Evolutionary conservation across 2,329 filamentous ascomycete species (phyloP), one percentile per base, ranked within the genome.

Genomic region (Malbranchea zuffiana): DNA sequence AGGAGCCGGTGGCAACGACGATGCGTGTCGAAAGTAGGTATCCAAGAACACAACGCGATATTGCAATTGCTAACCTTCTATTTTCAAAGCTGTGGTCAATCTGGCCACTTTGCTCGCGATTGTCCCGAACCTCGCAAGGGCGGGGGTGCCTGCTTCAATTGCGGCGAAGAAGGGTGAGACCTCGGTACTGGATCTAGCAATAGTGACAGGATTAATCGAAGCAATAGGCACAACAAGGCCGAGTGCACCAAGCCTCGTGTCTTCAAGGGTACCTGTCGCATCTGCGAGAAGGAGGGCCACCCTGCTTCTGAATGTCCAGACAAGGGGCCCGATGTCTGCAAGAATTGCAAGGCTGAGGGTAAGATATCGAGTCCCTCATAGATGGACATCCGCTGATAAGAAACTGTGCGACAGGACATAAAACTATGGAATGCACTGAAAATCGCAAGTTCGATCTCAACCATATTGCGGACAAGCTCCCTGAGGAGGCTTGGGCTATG

Each of bases 401-500:
- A 12, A 4, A 10, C 5, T 19, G 5, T 12, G n/a, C 30, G 12
- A 45, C 26, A 66, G 65, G 66, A 6, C 66, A 69, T 44, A 51
- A 52, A 25, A 57, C 63, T 0, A 49, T 56, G 4, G 61, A 66
- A 3, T 69, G 66, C 52, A 65, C 53, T 18, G 56, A 59, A 7
- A 61, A 63, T 21, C 64, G 65, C 35, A 56, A 59, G 23, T 57
- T 69, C 27, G 62, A 69, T 37, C 43, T 56, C 19, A 54, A 57
- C 30, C 50, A 59, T 13, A 47, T 74, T 23, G 57, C 66, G 1
- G 67, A 71, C 44, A 59, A 66, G 50, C 49, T 56, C 13, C 59
- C 66, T 4, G 60, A 63, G 15, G 63, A 68, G 33, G 70, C 69
- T 2, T 75, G 71, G 71, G 52, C 46, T 2, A 48, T 57, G 23